These are phyloP conservation scores for Aspergillus sclerotiicarbonarius DNA, from an alignment of 495 filamentous ascomycete species.

Conservation along the genomic window DNA sequence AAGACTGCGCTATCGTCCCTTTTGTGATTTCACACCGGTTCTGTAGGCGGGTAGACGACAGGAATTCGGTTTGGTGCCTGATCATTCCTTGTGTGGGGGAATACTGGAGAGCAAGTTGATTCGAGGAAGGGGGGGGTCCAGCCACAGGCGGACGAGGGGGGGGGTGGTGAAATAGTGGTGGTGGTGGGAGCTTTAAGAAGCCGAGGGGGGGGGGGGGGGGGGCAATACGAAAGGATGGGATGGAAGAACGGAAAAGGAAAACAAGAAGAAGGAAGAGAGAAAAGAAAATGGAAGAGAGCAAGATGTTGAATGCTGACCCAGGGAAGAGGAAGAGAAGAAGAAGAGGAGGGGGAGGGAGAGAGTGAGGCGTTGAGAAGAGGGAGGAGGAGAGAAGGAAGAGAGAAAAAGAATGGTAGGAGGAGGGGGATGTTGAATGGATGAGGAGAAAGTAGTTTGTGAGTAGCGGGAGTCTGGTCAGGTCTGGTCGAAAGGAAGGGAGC, in stretches of 20 bases:
- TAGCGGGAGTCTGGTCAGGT: conserved; percentile 29
- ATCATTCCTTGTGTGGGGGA: conserved; percentile 48
- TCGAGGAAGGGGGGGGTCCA: conserved; percentile 46
- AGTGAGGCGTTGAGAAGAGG: conserved; percentile 17
- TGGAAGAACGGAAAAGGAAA: conserved; percentile 26
- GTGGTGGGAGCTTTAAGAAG: conserved; percentile 28
- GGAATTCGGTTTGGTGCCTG: conserved; percentile 45
- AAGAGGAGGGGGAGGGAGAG: conserved; percentile 1
- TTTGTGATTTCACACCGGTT: conserved; percentile 53
- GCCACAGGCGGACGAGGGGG: conserved; percentile 47
- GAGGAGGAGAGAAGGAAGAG: conserved; percentile 38
- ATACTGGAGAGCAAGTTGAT: conserved; percentile 33
- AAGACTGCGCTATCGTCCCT: conserved; percentile 50
- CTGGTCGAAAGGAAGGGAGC: conserved; percentile 23
- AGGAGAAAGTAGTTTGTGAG: conserved; percentile 20
- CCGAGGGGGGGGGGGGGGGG: conserved; percentile 6
- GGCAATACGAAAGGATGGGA: conserved; percentile 8
- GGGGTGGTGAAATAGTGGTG: conserved; percentile 24
- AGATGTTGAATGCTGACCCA: conserved; percentile 26
- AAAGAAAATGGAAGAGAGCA: conserved; percentile 28
- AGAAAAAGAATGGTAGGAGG: conserved; percentile 32
- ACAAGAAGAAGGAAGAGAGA: conserved; percentile 33
- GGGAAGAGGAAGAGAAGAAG: conserved; percentile 15
- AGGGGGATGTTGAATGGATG: conserved; percentile 24
- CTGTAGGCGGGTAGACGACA: conserved; percentile 49